Evolutionary conservation across 2,329 filamentous ascomycete genomes (phyloP), one percentile per base, ranked within the genome.

Genomic region (Hypoxylon sp.): DNA sequence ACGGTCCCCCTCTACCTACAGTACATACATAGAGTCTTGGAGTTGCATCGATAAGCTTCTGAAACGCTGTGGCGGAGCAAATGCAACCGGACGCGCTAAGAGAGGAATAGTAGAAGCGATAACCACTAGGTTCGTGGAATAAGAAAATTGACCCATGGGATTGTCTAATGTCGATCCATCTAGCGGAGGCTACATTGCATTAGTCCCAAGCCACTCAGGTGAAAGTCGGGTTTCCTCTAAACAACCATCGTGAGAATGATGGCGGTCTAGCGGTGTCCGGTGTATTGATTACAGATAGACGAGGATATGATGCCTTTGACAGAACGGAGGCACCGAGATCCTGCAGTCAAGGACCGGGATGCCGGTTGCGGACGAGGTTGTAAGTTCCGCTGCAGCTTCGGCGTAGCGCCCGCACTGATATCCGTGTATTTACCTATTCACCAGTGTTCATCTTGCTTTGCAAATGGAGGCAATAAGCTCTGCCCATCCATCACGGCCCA

Each of bases 281-380:
- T 33, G 8, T 26, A 6, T 11, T 26, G 9, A 46, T 22, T 18
- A n/a, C 22, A 28, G 22, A 28, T 40, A 30, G 16, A 28, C 18
- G 36, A 32, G 28, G 18, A 54, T 45, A 33, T 22, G 26, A 45
- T 24, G 7, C 20, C n/a, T 24, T 53, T 49, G 3, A 28, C 7
- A 50, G n/a, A 18, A 32, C 32, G 52, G 56, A 53, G 24, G 14
- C 45, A 52, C 62, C 52, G 56, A 61, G 52, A 51, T 57, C 22
- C 32, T 57, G 16, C 51, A 44, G 45, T 20, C 12, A 24, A 33
- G 16, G 24, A 48, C 28, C 52, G 33, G 48, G 33, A 44, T 36
- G 48, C 33, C 56, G 51, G 55, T 49, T 59, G 46, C 55, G 63
- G 62, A 52, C 46, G 60, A 61, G 24, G 65, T 65, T 45, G 51